Evolutionary conservation across 139 green algal species (phyloP).

Genomic region (Spirogloea muscicola): DNA sequence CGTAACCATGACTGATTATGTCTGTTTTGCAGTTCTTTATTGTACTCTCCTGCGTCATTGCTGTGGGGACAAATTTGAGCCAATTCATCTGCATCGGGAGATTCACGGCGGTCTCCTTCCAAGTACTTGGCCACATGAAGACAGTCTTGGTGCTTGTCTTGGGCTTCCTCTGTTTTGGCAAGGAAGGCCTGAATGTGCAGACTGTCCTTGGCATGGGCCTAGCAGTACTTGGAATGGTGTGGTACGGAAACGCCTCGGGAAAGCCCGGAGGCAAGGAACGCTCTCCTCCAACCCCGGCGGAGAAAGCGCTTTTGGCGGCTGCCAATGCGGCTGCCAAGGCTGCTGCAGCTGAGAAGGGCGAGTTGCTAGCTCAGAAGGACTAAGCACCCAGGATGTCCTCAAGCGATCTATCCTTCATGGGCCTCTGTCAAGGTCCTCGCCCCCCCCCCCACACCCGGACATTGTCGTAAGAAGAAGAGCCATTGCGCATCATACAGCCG

Average conservation of each 20-base stretch:
- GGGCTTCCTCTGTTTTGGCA: conserved; percentile 34
- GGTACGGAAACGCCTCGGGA: conserved; percentile 37
- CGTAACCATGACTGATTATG: too few species aligned
- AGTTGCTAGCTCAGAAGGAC: too few species aligned
- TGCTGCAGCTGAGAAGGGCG: too few species aligned
- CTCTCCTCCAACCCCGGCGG: too few species aligned
- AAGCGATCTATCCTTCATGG: too few species aligned
- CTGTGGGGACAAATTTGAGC: conserved; percentile 77
- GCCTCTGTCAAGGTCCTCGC: too few species aligned
- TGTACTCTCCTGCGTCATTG: conserved; percentile 36
- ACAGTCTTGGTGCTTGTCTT: conserved; percentile 45
- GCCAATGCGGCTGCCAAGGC: too few species aligned
- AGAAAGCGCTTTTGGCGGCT: too few species aligned
- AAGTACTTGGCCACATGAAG: conserved; percentile 64
- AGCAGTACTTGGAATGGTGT: conserved; percentile 43
- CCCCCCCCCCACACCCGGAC: too few species aligned
- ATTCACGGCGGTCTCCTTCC: conserved; percentile 88
- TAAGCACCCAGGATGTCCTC: too few species aligned
- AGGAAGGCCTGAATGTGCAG: conserved; percentile 18
- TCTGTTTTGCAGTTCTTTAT: conserved; percentile 37
- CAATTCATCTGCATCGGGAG: conserved; percentile 92
- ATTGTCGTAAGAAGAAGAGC: too few species aligned
- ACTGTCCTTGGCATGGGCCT: conserved; percentile 9
- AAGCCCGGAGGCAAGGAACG: conserved; percentile 27
- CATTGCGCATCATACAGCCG: too few species aligned